Conservation (phyloP, 345 rosid species). For the Acer campestre region DNA sequence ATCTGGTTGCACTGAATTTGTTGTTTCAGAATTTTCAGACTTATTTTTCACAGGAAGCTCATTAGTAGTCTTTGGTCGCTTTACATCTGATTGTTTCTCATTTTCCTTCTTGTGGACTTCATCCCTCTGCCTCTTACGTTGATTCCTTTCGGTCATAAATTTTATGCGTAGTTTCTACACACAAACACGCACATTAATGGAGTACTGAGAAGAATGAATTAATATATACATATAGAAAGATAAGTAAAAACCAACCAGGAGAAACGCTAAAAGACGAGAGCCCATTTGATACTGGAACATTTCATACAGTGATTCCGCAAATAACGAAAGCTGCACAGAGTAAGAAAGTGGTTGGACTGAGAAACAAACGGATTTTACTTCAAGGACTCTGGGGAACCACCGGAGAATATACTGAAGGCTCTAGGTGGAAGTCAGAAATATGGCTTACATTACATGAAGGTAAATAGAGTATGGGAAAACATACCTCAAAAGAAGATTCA, state of each 20-base stretch:
- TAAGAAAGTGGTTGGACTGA: constrained; percentile 11
- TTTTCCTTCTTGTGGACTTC: constrained; percentile 51
- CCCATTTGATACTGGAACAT: constrained; percentile 99
- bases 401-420: neutral
- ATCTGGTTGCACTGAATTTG: constrained; percentile 36
- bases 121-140: constrained; percentile 71
- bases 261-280: constrained; percentile 69
- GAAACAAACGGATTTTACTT: constrained; percentile 3
- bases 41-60: constrained; percentile 52
- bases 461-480: constrained; percentile 15
- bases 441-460: constrained; percentile 8
- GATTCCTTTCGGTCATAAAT: constrained; percentile 72
- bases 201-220: constrained; percentile 4
- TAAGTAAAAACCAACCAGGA: constrained; percentile 59
- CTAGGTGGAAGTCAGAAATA: neutral
- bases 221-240: neutral
- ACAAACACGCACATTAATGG: constrained; percentile 8
- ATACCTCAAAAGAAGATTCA: constrained; percentile 94
- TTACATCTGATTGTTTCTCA: constrained; percentile 41
- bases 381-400: neutral
- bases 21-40: constrained; percentile 34
- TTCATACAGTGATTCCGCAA: constrained; percentile 89
- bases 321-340: constrained; percentile 77
- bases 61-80: constrained; percentile 51
- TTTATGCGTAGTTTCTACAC: constrained; percentile 66